Evolutionary conservation across 1,284 basidiomycete species (phyloP).

Genomic region (Somion occarium): DNA sequence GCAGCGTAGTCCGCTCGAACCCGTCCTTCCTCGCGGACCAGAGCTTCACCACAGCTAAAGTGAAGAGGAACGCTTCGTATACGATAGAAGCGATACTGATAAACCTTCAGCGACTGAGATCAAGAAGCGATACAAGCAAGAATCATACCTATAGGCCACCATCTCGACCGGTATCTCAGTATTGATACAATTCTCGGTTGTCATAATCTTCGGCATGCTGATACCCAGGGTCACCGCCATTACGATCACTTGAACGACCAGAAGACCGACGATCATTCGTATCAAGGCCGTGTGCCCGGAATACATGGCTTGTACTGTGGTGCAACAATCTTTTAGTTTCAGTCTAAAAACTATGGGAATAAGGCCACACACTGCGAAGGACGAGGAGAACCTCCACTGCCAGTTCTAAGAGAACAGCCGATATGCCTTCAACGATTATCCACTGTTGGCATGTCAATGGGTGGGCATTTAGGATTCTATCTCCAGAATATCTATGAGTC

Average conservation of each 20-base stretch:
- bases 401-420: slow-evolving; percentile 26
- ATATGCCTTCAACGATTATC: slow-evolving; percentile 28
- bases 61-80: slow-evolving; percentile 33
- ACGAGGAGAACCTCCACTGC: slow-evolving; percentile 29
- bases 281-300: slow-evolving; percentile 17
- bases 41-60: slow-evolving; percentile 29
- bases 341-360: neutral
- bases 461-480: slow-evolving; percentile 18
- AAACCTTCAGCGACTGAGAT: neutral
- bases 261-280: slow-evolving; percentile 19
- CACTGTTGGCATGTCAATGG: slow-evolving; percentile 23
- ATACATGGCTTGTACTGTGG: slow-evolving; percentile 29
- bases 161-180: slow-evolving; percentile 22
- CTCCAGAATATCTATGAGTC: neutral
- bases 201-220: slow-evolving; percentile 23
- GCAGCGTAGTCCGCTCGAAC: slow-evolving; percentile 26
- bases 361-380: slow-evolving; percentile 23
- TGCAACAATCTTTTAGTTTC: neutral
- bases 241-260: slow-evolving; percentile 20
- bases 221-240: slow-evolving; percentile 24
- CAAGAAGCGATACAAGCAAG: neutral
- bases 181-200: slow-evolving; percentile 21
- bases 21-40: slow-evolving; percentile 24
- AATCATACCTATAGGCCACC: slow-evolving; percentile 27
- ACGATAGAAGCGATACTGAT: slow-evolving; percentile 29